phyloP scores from a whole-genome alignment of 257 asterid species.

The Solanum stenotomum region DNA sequence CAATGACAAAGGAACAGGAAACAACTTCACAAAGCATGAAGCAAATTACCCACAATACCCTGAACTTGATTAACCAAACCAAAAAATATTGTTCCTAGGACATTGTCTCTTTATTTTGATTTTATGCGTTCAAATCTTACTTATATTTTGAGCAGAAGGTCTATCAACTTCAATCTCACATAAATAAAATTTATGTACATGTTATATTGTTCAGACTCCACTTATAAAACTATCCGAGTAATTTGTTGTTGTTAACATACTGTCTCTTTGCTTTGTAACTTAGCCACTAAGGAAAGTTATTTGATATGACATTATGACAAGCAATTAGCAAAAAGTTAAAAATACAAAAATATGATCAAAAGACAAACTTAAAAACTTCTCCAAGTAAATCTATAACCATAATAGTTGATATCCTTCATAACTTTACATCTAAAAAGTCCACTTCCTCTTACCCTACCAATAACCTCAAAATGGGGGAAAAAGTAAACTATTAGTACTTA shows the following conservation, averaged over 20 bases:
- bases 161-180: not conserved
- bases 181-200: not conserved
- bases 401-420: not conserved
- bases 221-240: not conserved
- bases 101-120: not conserved
- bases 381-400: not conserved
- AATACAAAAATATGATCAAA: not conserved
- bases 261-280: not conserved
- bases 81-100: not conserved
- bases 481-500: conserved; percentile 3
- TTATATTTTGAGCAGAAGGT: not conserved
- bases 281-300: not conserved
- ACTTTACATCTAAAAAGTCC: not conserved
- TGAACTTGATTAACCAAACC: not conserved
- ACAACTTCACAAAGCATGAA: not conserved
- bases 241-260: not conserved
- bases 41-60: not conserved
- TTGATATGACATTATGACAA: not conserved
- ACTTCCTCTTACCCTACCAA: not conserved
- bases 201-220: not conserved
- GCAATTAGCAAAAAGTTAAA: not conserved
- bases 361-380: not conserved
- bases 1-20: not conserved
- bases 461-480: not conserved
- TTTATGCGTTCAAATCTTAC: not conserved